Evolutionary conservation across 1,139 yeast species (phyloP).

Genomic region (Taphrina communis): DNA sequence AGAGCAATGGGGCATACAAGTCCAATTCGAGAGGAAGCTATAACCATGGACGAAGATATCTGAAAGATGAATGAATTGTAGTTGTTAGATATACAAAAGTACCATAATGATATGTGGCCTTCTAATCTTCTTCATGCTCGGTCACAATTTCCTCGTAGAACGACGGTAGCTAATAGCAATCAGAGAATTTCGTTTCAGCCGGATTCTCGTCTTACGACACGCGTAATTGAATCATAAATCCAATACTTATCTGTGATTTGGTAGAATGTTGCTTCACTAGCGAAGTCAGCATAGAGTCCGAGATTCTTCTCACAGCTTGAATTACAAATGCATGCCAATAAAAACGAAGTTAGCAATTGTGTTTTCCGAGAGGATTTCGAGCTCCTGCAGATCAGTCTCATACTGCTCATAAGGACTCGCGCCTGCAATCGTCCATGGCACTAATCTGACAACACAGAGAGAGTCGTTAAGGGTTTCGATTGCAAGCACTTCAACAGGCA

Average conservation of each 20-base stretch:
- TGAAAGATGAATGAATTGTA: neutral
- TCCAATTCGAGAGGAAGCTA: neutral
- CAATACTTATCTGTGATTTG: neutral
- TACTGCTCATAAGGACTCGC: neutral
- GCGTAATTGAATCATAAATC: slow-evolving; percentile 22
- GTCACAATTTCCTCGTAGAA: slow-evolving; percentile 12
- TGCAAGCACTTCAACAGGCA: slow-evolving; percentile 5
- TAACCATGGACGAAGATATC: slow-evolving; percentile 13
- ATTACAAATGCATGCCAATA: slow-evolving; percentile 12
- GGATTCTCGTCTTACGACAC: neutral
- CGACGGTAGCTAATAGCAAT: slow-evolving; percentile 9
- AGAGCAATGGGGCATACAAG: slow-evolving; percentile 25
- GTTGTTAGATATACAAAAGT: neutral
- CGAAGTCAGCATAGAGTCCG: neutral
- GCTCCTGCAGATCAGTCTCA: slow-evolving; percentile 14
- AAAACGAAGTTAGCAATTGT: neutral
- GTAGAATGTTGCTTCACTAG: slow-evolving; percentile 21
- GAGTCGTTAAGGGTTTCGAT: neutral
- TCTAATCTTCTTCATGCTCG: slow-evolving; percentile 4
- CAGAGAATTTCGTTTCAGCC: neutral
- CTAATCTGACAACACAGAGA: no score
- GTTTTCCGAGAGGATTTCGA: slow-evolving; percentile 2
- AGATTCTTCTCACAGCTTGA: no score
- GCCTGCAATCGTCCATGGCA: slow-evolving; percentile 19
- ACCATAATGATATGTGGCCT: neutral